Base-by-base conservation (phyloP, 495 filamentous ascomycete species). In the Aspergillus carlsbadensis region DNA sequence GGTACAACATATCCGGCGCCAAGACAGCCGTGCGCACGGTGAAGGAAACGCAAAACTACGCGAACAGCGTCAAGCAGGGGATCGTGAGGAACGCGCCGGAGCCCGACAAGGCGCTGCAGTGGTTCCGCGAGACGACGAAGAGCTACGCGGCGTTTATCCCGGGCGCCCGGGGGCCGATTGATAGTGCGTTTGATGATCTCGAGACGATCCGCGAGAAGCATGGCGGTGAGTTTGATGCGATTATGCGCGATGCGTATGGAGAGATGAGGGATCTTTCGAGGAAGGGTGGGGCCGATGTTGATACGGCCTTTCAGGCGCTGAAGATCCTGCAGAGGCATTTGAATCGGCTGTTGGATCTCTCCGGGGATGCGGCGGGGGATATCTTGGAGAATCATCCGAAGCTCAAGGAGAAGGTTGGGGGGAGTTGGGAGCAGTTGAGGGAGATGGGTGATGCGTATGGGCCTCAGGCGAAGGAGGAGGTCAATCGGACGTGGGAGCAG, bases 111-210 rank as follows among this genome's bases (percentile, higher is more conserved):
- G 83, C 83, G 0, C 64, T 85, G 31, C 60, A 75, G 40, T 82
- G 78, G 74, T 69, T 89, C 51, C 77, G 78, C 54, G 69, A 81
- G 37, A 79, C 84, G 2, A 78, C 78, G 8, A 80, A 79, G 41
- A 79, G 80, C 13, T 89, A 89, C 57, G 81, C 83, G 3, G 71
- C 65, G n/a, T 84, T 84, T 71, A 78, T 90, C 31, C 87, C 87
- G 4, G 87, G 86, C n/a, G 86, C 77, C 4, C 75, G 77, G 10
- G 66, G 70, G 15, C 85, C 84, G 59, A 75, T 87, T 46, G 84
- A 88, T 61, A 67, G 69, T 2, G 78, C 75, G 2, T 89, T 90
- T 63, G 70, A 84, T 31, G 84, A 88, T 55, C 66, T 89, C 13
- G 85, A 87, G 24, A 72, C 72, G 14, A 72, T 89, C 29, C 74